phyloP scores from a whole-genome alignment of 345 rosid genomes.

The Reutealis trisperma region DNA sequence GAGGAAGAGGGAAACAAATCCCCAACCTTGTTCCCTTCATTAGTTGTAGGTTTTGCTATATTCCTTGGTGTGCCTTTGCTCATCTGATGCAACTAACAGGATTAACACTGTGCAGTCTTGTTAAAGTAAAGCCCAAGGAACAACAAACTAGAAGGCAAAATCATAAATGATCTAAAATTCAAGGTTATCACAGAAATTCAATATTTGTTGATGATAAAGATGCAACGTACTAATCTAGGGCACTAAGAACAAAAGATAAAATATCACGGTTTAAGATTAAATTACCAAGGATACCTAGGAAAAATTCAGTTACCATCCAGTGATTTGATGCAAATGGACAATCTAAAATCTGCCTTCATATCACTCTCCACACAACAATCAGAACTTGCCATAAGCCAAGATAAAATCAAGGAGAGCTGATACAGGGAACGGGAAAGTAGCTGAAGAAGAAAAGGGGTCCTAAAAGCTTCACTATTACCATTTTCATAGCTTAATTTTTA shows the following conservation, averaged over 20 bases:
- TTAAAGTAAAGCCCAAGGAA: background rate
- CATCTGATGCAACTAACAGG: constrained; percentile 53
- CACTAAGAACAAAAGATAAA: background rate
- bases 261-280: background rate
- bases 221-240: background rate
- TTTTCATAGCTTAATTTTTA: background rate
- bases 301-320: background rate
- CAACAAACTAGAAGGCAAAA: background rate
- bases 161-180: no score
- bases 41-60: constrained; percentile 37
- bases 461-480: background rate
- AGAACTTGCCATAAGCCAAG: background rate
- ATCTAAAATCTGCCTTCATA: background rate
- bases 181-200: no score
- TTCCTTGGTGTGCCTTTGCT: constrained; percentile 51
- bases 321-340: background rate
- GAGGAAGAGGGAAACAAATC: constrained; percentile 70
- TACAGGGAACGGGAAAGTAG: background rate
- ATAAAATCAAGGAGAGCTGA: background rate
- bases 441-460: background rate
- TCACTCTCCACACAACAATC: background rate
- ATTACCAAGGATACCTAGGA: background rate
- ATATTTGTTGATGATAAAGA: background rate
- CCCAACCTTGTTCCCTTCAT: constrained; percentile 68
- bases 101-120: background rate